Conservation (phyloP, 78 protist genomes). For the Bigelowiella natans region DNA sequence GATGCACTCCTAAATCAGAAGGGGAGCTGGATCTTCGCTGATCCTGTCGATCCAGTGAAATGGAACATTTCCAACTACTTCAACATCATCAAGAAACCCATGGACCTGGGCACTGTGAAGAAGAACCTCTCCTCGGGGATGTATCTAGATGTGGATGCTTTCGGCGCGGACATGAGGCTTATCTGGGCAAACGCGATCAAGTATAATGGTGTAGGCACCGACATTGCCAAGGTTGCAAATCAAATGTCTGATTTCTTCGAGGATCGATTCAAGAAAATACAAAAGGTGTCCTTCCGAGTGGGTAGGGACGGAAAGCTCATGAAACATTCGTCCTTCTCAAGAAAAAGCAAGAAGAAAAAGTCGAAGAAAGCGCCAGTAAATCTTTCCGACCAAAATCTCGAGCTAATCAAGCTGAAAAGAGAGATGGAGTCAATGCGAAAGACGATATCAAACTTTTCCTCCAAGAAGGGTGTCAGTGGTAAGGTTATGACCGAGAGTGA, state of each 20-base stretch:
- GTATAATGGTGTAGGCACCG: neutral
- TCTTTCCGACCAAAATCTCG: neutral
- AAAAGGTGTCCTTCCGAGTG: neutral
- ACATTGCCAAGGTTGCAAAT: neutral
- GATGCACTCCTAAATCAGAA: neutral
- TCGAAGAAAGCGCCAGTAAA: neutral
- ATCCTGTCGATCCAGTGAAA: constrained; percentile 73
- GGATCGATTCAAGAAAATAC: neutral
- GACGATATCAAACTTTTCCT: neutral
- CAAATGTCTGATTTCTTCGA: neutral
- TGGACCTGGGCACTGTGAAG: constrained; percentile 76
- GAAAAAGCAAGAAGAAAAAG: neutral
- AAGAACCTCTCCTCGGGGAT: constrained; percentile 23
- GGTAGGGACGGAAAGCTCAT: too few relatives aligned
- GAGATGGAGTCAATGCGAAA: neutral
- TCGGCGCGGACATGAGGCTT: neutral
- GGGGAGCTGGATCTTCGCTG: constrained; percentile 33
- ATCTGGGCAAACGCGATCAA: neutral
- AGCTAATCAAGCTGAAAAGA: neutral
- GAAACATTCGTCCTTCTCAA: neutral
- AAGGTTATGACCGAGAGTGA: neutral
- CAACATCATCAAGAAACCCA: constrained; percentile 56
- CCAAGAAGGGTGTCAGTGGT: neutral
- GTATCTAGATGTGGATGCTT: constrained; percentile 3
- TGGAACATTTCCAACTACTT: constrained; percentile 65